A percentile compares a stretch with the other conserved stretches of the same genome.
Conservation (phyloP, 805 yeast species). For the Candida montana region DNA sequence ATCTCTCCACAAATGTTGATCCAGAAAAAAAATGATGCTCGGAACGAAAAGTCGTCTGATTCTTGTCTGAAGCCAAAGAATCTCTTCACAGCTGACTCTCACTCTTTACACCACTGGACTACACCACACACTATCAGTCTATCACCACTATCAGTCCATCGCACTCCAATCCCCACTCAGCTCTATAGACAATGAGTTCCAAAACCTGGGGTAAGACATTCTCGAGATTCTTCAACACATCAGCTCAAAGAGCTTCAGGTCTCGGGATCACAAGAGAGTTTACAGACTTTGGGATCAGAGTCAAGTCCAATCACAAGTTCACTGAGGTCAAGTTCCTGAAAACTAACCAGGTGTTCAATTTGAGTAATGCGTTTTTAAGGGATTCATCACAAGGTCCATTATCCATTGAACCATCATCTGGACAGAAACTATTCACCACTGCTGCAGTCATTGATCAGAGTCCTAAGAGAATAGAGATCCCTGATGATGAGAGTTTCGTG, state of each 20-base stretch:
- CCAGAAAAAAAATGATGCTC: no score
- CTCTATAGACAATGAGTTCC: neutral
- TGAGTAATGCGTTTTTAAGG: constrained; percentile 51
- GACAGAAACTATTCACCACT: constrained; percentile 64
- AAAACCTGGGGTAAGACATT: constrained; percentile 3
- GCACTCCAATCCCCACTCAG: neutral
- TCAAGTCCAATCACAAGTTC: constrained; percentile 1
- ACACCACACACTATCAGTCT: no score
- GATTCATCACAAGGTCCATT: constrained; percentile 50
- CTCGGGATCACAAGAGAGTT: constrained; percentile 4
- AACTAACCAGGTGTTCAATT: constrained; percentile 13
- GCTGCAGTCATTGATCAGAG: constrained; percentile 33
- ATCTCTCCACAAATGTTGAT: no score
- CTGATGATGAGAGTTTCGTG: constrained; percentile 29
- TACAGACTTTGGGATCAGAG: constrained; percentile 1
- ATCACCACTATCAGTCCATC: neutral
- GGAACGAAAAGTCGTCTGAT: no score
- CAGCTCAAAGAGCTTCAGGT: neutral
- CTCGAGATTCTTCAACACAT: neutral
- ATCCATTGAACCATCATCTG: constrained; percentile 50
- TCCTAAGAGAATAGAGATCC: constrained; percentile 33
- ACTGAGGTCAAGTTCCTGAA: constrained; percentile 10
- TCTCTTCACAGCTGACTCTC: no score
- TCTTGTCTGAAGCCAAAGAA: no score
- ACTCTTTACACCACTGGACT: no score